Evolutionary conservation across 2,329 filamentous ascomycete genomes (phyloP).

Genomic region (Clarireedia monteithiana): DNA sequence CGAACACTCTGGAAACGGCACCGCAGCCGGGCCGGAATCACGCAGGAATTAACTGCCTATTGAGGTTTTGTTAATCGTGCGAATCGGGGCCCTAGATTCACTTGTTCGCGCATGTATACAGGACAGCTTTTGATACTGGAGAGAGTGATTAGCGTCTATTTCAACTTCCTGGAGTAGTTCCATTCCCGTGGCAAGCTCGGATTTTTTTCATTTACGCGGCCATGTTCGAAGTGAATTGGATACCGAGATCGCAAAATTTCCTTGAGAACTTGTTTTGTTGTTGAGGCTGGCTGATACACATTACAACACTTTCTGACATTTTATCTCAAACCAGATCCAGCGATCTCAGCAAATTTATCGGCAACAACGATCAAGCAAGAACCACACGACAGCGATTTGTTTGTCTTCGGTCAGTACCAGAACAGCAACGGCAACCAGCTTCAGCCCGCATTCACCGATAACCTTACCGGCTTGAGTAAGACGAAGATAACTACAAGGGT

Average conservation of each 20-base stretch:
- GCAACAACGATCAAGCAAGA: conserved; percentile 2
- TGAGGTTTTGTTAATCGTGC: too few relatives aligned
- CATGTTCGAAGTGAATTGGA: not conserved
- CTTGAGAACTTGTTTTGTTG: not conserved
- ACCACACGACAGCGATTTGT: not conserved
- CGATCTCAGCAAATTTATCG: not conserved
- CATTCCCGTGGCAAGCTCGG: too few relatives aligned
- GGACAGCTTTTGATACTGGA: too few relatives aligned
- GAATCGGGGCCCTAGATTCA: too few relatives aligned
- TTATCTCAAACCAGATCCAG: not conserved
- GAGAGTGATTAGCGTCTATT: too few relatives aligned
- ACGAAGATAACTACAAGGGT: not conserved
- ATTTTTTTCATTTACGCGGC: too few relatives aligned
- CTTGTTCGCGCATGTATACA: too few relatives aligned
- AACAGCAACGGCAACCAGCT: not conserved
- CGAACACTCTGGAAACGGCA: too few relatives aligned
- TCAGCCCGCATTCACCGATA: not conserved
- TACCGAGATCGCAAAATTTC: not conserved
- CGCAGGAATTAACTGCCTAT: too few relatives aligned
- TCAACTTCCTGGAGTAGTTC: too few relatives aligned
- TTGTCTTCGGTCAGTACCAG: conserved; percentile 2
- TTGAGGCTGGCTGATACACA: not conserved
- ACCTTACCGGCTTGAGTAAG: not conserved
- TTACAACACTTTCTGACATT: not conserved
- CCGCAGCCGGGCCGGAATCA: too few relatives aligned